A percentile compares a stretch with the other conserved stretches of the same genome.
Evolutionary conservation across 306 rosid species (phyloP).

Genomic region (Abrus precatorius): DNA sequence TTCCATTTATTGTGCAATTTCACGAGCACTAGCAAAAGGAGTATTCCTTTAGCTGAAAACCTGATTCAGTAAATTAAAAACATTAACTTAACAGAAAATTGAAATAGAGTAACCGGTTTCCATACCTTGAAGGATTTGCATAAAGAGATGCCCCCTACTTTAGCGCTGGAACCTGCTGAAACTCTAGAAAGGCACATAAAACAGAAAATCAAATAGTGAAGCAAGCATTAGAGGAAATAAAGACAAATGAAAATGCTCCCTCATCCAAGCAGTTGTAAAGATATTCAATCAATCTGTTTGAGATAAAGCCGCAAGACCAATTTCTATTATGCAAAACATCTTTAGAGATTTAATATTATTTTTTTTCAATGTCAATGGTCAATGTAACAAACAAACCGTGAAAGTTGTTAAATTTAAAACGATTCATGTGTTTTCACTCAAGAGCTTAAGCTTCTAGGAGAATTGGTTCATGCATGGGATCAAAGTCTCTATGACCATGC

Average conservation of each 20-base stretch:
- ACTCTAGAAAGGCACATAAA: constrained; percentile 55
- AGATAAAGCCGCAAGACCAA: constrained; percentile 13
- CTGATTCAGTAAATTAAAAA: constrained; percentile 3
- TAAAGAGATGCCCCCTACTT: constrained; percentile 50
- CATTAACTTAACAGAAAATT: constrained; percentile 1
- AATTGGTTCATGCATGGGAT: background rate
- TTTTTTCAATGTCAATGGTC: background rate
- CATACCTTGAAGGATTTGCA: constrained; percentile 76
- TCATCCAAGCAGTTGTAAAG: constrained; percentile 12
- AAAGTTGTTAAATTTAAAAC: background rate
- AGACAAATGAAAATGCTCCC: constrained; percentile 3
- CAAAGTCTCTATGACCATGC: background rate
- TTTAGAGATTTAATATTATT: background rate
- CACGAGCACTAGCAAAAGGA: constrained; percentile 7
- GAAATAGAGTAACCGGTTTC: background rate
- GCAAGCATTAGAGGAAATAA: constrained; percentile 25
- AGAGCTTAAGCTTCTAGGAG: background rate
- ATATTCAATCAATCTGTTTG: constrained; percentile 3
- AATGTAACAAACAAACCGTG: background rate
- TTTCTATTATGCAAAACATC: constrained; percentile 16
- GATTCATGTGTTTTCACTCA: background rate
- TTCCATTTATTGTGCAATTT: constrained; percentile 1
- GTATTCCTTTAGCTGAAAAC: constrained; percentile 16
- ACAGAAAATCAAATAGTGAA: constrained; percentile 37
- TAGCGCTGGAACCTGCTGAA: constrained; percentile 58